Percentiles rank a stretch among this genome's conserved stretches.
Conservation (phyloP, 345 rosid species). For the Toxicodendron radicans region DNA sequence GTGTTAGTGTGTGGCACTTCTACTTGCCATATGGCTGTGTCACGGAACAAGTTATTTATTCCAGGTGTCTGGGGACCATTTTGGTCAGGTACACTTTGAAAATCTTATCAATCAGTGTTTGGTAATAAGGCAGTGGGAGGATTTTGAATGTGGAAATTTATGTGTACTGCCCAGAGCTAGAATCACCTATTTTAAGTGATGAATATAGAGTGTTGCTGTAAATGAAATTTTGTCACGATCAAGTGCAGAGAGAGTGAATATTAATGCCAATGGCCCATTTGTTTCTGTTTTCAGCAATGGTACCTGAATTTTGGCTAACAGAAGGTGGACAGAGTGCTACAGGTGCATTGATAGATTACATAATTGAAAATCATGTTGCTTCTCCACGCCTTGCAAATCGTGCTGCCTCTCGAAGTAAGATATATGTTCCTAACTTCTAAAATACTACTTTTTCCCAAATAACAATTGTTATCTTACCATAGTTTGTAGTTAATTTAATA, state of each 20-base stretch:
- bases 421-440: slow-evolving; percentile 8
- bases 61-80: slow-evolving; percentile 99
- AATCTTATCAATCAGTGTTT: background rate
- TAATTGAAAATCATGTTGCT: slow-evolving; percentile 87
- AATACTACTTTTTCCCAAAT: background rate
- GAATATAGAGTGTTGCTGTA: background rate
- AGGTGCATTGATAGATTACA: slow-evolving; percentile 85
- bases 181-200: background rate
- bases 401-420: slow-evolving; percentile 84
- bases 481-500: background rate
- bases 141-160: slow-evolving; percentile 3
- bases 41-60: slow-evolving; percentile 76
- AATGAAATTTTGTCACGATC: background rate
- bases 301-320: slow-evolving; percentile 94
- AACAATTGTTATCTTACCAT: background rate
- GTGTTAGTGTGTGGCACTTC: slow-evolving; percentile 96
- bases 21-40: slow-evolving; percentile 95
- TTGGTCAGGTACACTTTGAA: slow-evolving; percentile 78
- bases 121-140: background rate
- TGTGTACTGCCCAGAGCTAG: background rate
- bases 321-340: slow-evolving; percentile 99
- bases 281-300: slow-evolving; percentile 58
- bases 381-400: slow-evolving; percentile 85
- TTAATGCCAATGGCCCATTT: slow-evolving; percentile 10
- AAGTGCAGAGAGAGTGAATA: background rate